A percentile compares a stretch with the other conserved stretches of the same genome.
phyloP scores from a whole-genome alignment of 495 filamentous ascomycete species.

The Xeromyces bisporus region DNA sequence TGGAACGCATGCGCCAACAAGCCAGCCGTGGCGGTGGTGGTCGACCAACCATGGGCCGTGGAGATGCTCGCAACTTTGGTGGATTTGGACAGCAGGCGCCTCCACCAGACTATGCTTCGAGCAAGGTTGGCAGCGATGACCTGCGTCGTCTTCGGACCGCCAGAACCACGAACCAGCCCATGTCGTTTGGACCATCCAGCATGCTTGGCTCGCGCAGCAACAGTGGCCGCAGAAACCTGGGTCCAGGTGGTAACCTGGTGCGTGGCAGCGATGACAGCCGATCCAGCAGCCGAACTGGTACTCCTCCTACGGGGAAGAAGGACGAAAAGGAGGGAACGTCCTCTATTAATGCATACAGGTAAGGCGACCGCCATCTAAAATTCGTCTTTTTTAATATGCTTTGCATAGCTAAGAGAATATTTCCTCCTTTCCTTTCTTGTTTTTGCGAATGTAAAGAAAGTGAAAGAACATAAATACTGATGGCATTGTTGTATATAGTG shows the following conservation, averaged over 20 bases:
- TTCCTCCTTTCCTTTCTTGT: too few relatives aligned
- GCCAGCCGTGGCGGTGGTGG: constrained; percentile 41
- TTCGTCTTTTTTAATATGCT: too few relatives aligned
- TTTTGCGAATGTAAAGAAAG: too few relatives aligned
- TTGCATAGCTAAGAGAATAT: too few relatives aligned
- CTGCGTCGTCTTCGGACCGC: constrained; percentile 59
- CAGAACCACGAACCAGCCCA: constrained; percentile 41
- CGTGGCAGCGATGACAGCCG: constrained; percentile 63
- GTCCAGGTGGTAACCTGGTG: constrained; percentile 50
- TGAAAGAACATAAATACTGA: constrained; percentile 7
- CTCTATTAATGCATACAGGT: constrained; percentile 83
- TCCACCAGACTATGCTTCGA: constrained; percentile 52
- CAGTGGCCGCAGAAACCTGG: constrained; percentile 61
- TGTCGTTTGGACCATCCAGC: constrained; percentile 54
- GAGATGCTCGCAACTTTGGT: constrained; percentile 70
- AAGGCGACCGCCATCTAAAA: constrained; percentile 7
- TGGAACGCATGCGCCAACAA: constrained; percentile 30
- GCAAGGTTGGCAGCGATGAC: constrained; percentile 78
- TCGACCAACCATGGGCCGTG: constrained; percentile 57
- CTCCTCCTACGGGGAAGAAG: constrained; percentile 57
- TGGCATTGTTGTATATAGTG: constrained; percentile 20
- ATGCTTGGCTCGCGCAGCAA: constrained; percentile 68
- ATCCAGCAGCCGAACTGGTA: constrained; percentile 72
- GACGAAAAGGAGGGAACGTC: constrained; percentile 49
- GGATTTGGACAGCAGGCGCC: constrained; percentile 45